Evolutionary conservation across 2,329 filamentous ascomycete genomes (phyloP).

Genomic region (Ascochyta rabiei): DNA sequence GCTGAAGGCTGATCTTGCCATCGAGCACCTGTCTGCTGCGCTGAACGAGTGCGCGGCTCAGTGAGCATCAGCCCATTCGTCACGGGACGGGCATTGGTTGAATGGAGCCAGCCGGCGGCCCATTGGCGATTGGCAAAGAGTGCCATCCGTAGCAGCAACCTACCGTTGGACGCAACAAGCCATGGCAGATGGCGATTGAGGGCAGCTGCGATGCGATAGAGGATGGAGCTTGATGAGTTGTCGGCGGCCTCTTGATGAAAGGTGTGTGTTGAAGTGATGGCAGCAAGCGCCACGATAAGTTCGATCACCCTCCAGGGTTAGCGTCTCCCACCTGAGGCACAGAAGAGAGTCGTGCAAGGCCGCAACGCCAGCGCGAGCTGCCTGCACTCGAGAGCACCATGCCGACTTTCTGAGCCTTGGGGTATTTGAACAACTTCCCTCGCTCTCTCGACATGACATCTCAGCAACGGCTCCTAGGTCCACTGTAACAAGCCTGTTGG

Average conservation of each 20-base stretch:
- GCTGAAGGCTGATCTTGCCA: background rate
- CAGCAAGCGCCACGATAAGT: constrained; percentile 11
- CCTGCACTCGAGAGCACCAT: background rate
- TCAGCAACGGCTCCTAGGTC: background rate
- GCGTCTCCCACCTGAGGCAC: background rate
- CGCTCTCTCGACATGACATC: background rate
- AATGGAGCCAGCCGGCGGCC: constrained; percentile 11
- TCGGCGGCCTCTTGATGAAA: constrained; percentile 7
- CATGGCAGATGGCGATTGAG: background rate
- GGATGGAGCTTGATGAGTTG: constrained; percentile 6
- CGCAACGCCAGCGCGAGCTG: background rate
- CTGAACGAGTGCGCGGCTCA: constrained; percentile 5
- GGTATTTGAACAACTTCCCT: background rate
- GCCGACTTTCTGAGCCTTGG: background rate
- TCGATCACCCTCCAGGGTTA: constrained; percentile 6
- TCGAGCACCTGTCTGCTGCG: background rate
- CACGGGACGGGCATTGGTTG: constrained; percentile 10
- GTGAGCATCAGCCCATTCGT: constrained; percentile 14
- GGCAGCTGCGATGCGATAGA: background rate
- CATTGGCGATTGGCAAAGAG: constrained; percentile 12
- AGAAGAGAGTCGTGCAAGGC: background rate
- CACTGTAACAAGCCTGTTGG: background rate
- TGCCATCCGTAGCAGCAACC: constrained; percentile 3
- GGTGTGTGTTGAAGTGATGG: constrained; percentile 12
- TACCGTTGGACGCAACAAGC: background rate